Base-by-base conservation (phyloP, 75 land plant genomes). In the Cryptomeria japonica region DNA sequence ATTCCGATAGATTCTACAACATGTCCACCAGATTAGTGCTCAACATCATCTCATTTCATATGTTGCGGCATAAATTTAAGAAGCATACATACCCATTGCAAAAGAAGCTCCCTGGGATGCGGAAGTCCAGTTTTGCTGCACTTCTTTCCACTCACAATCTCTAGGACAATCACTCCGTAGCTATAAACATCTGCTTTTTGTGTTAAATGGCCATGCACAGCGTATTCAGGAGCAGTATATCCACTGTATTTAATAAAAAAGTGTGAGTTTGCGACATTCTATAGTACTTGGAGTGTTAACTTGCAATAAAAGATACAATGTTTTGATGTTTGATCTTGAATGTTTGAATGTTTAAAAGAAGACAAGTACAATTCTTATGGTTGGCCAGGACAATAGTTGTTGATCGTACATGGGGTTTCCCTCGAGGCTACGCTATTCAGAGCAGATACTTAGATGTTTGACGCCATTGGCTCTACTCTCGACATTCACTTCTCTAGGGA, bases 131-230 rank as follows among this genome's bases (percentile, higher is more conserved):
- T 18, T 31, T 86, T 87, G 22, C 61, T 42, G 37, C 51, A 53
- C 25, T 88, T 88, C 14, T 89, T 86, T 8, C 89, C 89, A 87
- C 89, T 86, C 0, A 88, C 53, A n/a, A 86, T 64, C 68, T 88
- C 89, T 9, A 88, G 87, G 7, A 86, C 42, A 13, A 88, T 3
- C 19, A 88, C 85, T 11, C 89, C 89, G 42, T 86, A 88, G 41
- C 88, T 88, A 47, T 88, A 88, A 19, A 88, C 76, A 53, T 88
- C 89, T 12, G 85, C 73, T 41, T 86, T 86, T 41, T 83, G 55
- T 15, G 88, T 86, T 10, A 88, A 38, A 32, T 86, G 88, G 3
- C 88, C 88, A 13, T 58, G 73, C 15, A 86, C 55, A 31, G 77
- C 89, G 31, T 88, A 88, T 86, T 88, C 88, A 2, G 89, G 88